Evolutionary conservation across 1,284 basidiomycete genomes (phyloP), one percentile per base, ranked within the genome.

Genomic region (Ceratobasidium sp.): DNA sequence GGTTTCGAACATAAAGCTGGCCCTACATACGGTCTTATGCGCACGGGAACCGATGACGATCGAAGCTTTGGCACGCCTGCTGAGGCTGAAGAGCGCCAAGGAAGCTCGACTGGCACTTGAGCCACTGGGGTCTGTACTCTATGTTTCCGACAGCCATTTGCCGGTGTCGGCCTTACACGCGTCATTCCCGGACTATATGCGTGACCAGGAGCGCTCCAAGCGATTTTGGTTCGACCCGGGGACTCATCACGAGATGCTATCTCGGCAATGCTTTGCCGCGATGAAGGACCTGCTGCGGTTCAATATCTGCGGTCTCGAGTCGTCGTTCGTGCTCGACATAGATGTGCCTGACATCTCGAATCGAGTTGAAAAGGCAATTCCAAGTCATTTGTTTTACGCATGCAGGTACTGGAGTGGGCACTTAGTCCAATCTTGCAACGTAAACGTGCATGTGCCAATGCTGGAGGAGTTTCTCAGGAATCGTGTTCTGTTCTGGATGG

Each of bases 151-250:
- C 3, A 5, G n/a, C 24, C 24, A 24, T 4, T 16, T 22, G 0
- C 37, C 46, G 5, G 22, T 61, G 1, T 59, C 68, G 27, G 51
- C 68, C 11, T 56, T 72, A 1, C 68, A 72, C 34, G 56, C 68
- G 19, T 72, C 68, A 4, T 72, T 72, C 56, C 56, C 68, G 0
- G 68, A 72, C 43, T 72, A 29, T 24, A 72, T 72, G 27, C 43
- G 49, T 29, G 31, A 22, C 41, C 29, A 24, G 2, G 24, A 22
- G 14, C 39, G 68, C 13, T 72, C 68, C 13, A 43, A 43, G 1
- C 16, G 3, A 1, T 51, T 72, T 16, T 39, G 16, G 41, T 72
- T 43, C 29, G n/a, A 72, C 7, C 41, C 46, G 54, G 34, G 5
- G 3, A 11, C 4, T 1, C 56, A 72, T 43, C 27, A 31, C n/a